Evolutionary conservation across 1,139 yeast genomes (phyloP).

Genomic region (Candida anutae): DNA sequence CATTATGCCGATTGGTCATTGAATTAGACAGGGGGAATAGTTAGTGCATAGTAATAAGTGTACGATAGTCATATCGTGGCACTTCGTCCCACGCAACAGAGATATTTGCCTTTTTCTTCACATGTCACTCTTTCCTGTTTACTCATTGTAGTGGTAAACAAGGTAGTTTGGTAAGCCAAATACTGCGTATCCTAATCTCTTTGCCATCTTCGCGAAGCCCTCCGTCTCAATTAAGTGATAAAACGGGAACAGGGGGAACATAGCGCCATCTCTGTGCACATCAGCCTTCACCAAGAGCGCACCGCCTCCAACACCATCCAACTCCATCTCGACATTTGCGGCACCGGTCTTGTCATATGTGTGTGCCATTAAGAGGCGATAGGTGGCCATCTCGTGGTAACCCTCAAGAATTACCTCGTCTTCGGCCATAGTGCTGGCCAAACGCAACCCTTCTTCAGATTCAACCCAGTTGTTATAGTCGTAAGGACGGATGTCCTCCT

Average conservation of each 20-base stretch:
- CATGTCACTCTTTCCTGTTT: no score
- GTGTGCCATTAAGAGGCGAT: slow-evolving; percentile 92
- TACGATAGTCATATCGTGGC: no score
- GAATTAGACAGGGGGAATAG: no score
- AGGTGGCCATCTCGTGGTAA: slow-evolving; percentile 86
- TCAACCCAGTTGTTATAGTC: slow-evolving; percentile 97
- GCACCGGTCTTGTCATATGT: slow-evolving; percentile 64
- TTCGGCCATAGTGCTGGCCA: slow-evolving; percentile 65
- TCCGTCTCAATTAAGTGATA: slow-evolving; percentile 95
- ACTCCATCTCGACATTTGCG: slow-evolving; percentile 54
- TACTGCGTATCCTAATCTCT: slow-evolving; percentile 83
- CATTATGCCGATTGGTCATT: no score
- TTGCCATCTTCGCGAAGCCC: slow-evolving; percentile 98
- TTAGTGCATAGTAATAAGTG: no score
- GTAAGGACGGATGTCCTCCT: slow-evolving; percentile 71
- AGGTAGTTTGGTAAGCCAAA: slow-evolving; percentile 90
- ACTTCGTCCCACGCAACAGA: no score
- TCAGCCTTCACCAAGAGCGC: slow-evolving; percentile 93
- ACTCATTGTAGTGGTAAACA: slow-evolving; percentile 79
- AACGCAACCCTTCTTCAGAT: slow-evolving; percentile 70
- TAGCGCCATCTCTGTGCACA: slow-evolving; percentile 97
- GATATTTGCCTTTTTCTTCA: no score
- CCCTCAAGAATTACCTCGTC: slow-evolving; percentile 94
- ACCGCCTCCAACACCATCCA: slow-evolving; percentile 98
- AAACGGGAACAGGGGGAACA: slow-evolving; percentile 98